A percentile compares a stretch with the other conserved stretches of the same genome.
These are phyloP conservation scores for Helianthus annuus DNA, from an alignment of 129 eudicot species.

Conservation along the genomic window HanXRQr2.0-SUNRISE NC_035444.2:161779045-161779544, in stretches of 20 bases:
- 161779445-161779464: conserved; percentile 75
- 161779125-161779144: conserved; percentile 11
- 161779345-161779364: no score
- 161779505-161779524: conserved; percentile 87
- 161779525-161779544: conserved; percentile 80
- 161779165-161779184: not conserved
- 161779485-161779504: conserved; percentile 82
- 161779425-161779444: conserved; percentile 31
- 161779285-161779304: not conserved
- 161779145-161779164: not conserved
- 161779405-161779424: not conserved
- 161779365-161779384: not conserved
- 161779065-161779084: conserved; percentile 5
- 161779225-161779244: not conserved
- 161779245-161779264: not conserved
- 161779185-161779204: not conserved
- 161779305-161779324: not conserved
- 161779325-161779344: not conserved
- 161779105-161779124: not conserved
- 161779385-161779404: not conserved
- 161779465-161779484: conserved; percentile 82
- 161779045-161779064: conserved; percentile 49
- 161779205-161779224: not conserved
- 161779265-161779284: not conserved
- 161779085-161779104: conserved; percentile 1